Evolutionary conservation across 768 basidiomycete species (phyloP), one percentile per base, ranked within the genome.

Genomic region (Tylopilus felleus): DNA sequence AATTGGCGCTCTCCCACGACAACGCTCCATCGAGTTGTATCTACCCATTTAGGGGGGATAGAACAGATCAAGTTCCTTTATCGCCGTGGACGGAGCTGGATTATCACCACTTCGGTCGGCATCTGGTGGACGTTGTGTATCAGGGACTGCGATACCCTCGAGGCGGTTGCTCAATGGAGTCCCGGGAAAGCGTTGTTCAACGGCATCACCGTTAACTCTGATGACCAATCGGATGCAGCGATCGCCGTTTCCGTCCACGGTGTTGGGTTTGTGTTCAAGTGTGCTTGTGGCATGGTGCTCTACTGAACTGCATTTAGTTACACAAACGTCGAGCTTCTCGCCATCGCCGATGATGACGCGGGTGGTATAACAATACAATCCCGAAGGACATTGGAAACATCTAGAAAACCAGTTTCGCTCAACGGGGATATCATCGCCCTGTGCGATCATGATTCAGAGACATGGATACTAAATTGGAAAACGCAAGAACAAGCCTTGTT

Each of bases 51-150:
- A 27, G 78, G 76, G 0, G 66, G 74, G 1, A 74, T 88, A 16
- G 76, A 78, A 14, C 75, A 82, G 12, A 72, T 86, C 16, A 77
- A 73, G 14, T 81, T 88, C 58, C 51, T 86, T 0, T 79, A 77
- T 8, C 76, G 76, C 6, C 66, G 67, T 36, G 74, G 67, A 1
- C 75, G 72, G 8, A 70, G 65, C 41, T 76, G 80, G 65, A 49
- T 87, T 4, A 47, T 85, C 51, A 80, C 80, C 8, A 74, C 83
- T 9, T 82, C 82, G 4, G 80, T 79, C 55, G 74, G 76, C 7
- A 78, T 88, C 47, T 88, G 86, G 86, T 81, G 81, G 38, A 71
- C 74, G 17, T 59, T 87, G 44, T 72, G 75, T 1, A 60, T 84
- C 19, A 85, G 86, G 82, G 75, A 81, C 51, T 62, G 50, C 25